phyloP scores from a whole-genome alignment of 768 basidiomycete genomes.

The Dioszegia crocea region DNA sequence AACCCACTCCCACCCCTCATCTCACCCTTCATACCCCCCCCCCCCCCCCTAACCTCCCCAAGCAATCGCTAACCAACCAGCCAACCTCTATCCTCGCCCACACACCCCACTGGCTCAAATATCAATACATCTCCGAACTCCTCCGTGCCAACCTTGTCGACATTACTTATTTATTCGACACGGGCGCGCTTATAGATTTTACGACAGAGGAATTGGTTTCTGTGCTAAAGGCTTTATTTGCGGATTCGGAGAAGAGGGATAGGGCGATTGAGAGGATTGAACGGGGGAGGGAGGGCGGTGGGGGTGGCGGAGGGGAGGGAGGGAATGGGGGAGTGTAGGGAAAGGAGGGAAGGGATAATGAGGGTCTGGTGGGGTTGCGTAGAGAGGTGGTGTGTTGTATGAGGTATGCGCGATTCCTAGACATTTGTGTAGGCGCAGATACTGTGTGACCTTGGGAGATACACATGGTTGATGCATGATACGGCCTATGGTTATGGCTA shows the following conservation, averaged over 20 bases:
- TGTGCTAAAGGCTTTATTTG: slow-evolving; percentile 80
- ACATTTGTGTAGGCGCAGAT: too few relatives aligned
- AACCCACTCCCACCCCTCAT: background rate
- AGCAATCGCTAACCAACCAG: slow-evolving; percentile 50
- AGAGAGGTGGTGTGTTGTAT: too few relatives aligned
- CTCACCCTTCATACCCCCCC: background rate
- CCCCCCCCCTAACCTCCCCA: background rate
- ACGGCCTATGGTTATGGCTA: background rate
- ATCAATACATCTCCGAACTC: slow-evolving; percentile 86
- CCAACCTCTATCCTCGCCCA: slow-evolving; percentile 73
- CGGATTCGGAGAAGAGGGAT: slow-evolving; percentile 75
- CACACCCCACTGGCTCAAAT: slow-evolving; percentile 92
- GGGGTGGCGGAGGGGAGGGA: background rate
- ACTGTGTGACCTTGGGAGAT: too few relatives aligned
- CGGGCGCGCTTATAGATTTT: slow-evolving; percentile 86
- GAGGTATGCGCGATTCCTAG: too few relatives aligned
- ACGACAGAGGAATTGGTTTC: slow-evolving; percentile 73
- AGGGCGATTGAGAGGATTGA: slow-evolving; percentile 62
- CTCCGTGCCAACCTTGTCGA: slow-evolving; percentile 87
- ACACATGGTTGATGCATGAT: background rate
- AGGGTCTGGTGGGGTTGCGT: background rate
- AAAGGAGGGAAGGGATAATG: background rate
- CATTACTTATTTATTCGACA: slow-evolving; percentile 84
- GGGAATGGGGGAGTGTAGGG: background rate
- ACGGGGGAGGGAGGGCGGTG: background rate